Evolutionary conservation across 768 basidiomycete genomes (phyloP).

Genomic region (Mrakia gelida): DNA sequence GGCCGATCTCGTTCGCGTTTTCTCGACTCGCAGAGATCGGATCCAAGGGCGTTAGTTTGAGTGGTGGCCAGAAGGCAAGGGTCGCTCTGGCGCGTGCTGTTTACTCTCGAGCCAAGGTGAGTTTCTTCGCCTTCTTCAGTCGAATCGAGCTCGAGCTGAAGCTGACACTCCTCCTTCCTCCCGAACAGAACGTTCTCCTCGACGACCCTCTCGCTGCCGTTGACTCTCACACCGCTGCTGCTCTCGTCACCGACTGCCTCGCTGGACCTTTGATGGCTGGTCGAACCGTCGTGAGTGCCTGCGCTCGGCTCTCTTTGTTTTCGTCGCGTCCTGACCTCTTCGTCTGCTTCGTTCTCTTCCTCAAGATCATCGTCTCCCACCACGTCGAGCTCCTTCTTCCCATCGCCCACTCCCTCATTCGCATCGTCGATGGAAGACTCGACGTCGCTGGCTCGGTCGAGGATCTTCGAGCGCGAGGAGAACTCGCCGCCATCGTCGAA

Average conservation of each 20-base stretch:
- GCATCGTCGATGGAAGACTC: constrained; percentile 76
- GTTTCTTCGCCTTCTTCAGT: background rate
- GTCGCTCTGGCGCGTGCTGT: constrained; percentile 66
- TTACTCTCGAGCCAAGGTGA: constrained; percentile 59
- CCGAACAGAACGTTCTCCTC: constrained; percentile 57
- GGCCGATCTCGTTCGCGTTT: background rate
- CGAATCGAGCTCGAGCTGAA: no score
- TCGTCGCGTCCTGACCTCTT: background rate
- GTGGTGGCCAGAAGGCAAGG: constrained; percentile 51
- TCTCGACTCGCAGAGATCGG: constrained; percentile 34
- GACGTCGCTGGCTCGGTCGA: constrained; percentile 67
- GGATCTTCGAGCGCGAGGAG: constrained; percentile 59
- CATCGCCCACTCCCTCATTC: constrained; percentile 65
- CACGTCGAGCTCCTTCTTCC: constrained; percentile 78
- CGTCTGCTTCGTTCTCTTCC: background rate
- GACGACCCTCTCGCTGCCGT: constrained; percentile 81
- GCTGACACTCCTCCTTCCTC: no score
- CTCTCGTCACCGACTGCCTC: constrained; percentile 36
- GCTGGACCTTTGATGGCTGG: constrained; percentile 41
- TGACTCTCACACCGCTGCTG: constrained; percentile 32
- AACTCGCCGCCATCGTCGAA: constrained; percentile 59
- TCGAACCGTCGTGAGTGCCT: constrained; percentile 45
- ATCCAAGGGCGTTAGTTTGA: constrained; percentile 23
- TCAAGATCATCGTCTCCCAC: constrained; percentile 61
- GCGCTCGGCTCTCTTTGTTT: background rate